Conservation (phyloP, 257 asterid species). For the Thymus quinquecostatus region DNA sequence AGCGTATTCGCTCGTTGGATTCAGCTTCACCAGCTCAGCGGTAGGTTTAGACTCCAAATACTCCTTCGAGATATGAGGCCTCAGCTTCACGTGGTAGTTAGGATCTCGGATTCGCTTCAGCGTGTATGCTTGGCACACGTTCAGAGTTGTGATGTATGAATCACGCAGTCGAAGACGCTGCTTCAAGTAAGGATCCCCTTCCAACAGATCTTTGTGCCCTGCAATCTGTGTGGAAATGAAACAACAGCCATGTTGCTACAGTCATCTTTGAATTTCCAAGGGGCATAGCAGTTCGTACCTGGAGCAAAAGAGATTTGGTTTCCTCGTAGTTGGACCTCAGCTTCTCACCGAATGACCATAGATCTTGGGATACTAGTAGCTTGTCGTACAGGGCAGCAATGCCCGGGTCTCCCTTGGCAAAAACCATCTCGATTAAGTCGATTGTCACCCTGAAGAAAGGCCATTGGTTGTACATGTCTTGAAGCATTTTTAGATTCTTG, state of each 20-base stretch:
- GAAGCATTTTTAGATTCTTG: conserved; percentile 54
- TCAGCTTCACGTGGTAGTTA: conserved; percentile 51
- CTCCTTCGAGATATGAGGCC: conserved; percentile 61
- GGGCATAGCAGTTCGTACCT: not conserved
- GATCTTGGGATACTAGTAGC: conserved; percentile 57
- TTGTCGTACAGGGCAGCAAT: conserved; percentile 60
- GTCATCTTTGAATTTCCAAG: too few species aligned
- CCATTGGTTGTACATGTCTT: conserved; percentile 67
- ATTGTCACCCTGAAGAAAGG: conserved; percentile 73
- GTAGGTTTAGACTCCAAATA: conserved; percentile 48
- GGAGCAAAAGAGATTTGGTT: conserved; percentile 55
- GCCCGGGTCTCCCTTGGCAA: conserved; percentile 73
- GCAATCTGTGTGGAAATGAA: conserved; percentile 40
- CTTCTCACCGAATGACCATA: conserved; percentile 53
- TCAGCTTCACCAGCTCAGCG: conserved; percentile 59
- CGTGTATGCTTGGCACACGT: conserved; percentile 63
- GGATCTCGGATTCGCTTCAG: conserved; percentile 67
- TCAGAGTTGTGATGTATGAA: conserved; percentile 63
- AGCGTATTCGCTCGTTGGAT: conserved; percentile 66
- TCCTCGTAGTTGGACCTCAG: conserved; percentile 61
- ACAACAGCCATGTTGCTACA: too few species aligned
- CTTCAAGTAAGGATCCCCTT: conserved; percentile 67
- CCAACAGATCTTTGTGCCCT: conserved; percentile 63
- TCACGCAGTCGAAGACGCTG: conserved; percentile 56
- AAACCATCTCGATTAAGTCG: conserved; percentile 66